Base-by-base conservation (phyloP, 495 filamentous ascomycete species). In the Neurospora africana region DNA sequence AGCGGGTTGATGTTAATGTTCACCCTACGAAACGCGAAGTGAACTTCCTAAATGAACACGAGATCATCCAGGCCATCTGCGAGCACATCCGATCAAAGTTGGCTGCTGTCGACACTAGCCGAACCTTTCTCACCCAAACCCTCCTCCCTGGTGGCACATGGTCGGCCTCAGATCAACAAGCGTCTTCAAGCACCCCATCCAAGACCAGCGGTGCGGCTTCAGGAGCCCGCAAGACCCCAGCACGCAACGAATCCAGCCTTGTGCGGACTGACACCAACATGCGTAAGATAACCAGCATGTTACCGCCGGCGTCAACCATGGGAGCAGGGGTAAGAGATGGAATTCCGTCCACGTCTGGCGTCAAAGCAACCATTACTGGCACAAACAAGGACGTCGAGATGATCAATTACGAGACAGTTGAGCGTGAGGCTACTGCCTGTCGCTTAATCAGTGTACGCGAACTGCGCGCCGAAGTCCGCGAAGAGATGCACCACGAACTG, bases 11-110 rank as follows among this genome's bases (percentile, higher is more conserved):
- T 80, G 96, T 99, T 77, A 99, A 99, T 76, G 90, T 99, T 0
- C 96, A 99, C 79, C 96, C 96, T 5, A 98, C 96, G 3, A 99
- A 99, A 79, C 87, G 95, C 69, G 96, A 99, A 79, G 96, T 99
- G 37, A 97, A 98, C 78, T 98, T 99, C 78, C 86, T 99, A 5
- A 97, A 98, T 74, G 96, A 99, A 78, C 96, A 98, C 75, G 95
- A 98, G 75, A 97, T 98, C 70, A 91, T 97, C 72, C 93, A 97
- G 76, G 88, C 86, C 67, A 90, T 99, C 37, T 97, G 93, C 82
- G 87, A 89, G 72, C 90, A 92, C 69, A 90, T 98, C 68, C 88
- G 92, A 65, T 84, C 88, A 15, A 91, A 92, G 72, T 85, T 99
- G 6, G 90, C 92, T 4, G 90, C 92, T 72, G 94, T 98, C 27